These are phyloP conservation scores for Dictyostelium brefeldianum DNA, from an alignment of 78 protist genomes.

Conservation along the genomic window DNA sequence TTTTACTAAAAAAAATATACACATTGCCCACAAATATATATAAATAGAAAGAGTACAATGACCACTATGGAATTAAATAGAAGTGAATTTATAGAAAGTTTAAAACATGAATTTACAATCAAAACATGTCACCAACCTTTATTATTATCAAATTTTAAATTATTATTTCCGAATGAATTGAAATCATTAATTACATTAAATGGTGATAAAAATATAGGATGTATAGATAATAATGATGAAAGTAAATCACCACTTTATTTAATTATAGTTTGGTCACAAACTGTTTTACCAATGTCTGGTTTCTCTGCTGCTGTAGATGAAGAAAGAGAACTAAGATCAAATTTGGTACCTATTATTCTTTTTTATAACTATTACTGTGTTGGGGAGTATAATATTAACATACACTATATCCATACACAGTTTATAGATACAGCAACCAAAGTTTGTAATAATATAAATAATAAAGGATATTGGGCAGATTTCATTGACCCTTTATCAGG, in stretches of 20 bases:
- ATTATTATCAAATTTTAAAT: slow-evolving; percentile 35
- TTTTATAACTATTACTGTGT: background rate
- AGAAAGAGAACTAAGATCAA: slow-evolving; percentile 51
- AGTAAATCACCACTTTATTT: slow-evolving; percentile 5
- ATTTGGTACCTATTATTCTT: background rate
- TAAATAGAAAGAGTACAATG: background rate
- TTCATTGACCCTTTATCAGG: slow-evolving; percentile 80
- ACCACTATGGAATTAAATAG: slow-evolving; percentile 20
- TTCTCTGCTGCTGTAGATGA: slow-evolving; percentile 48
- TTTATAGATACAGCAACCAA: slow-evolving; percentile 17
- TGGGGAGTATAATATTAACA: too few relatives aligned
- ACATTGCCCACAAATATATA: background rate
- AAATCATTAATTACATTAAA: background rate
- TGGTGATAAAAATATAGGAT: slow-evolving; percentile 5
- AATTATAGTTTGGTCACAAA: slow-evolving; percentile 15
- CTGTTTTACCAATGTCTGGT: slow-evolving; percentile 70
- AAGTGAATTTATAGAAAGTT: background rate
- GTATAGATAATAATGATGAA: slow-evolving; percentile 3
- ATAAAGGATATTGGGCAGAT: slow-evolving; percentile 59
- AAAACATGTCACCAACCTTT: background rate
- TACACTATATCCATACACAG: background rate
- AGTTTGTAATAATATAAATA: slow-evolving; percentile 17
- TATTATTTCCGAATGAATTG: slow-evolving; percentile 40
- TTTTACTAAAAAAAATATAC: background rate
- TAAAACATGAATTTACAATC: slow-evolving; percentile 37